Conservation (phyloP, 441 rosid genomes). For the Euphorbia celastroides region DNA sequence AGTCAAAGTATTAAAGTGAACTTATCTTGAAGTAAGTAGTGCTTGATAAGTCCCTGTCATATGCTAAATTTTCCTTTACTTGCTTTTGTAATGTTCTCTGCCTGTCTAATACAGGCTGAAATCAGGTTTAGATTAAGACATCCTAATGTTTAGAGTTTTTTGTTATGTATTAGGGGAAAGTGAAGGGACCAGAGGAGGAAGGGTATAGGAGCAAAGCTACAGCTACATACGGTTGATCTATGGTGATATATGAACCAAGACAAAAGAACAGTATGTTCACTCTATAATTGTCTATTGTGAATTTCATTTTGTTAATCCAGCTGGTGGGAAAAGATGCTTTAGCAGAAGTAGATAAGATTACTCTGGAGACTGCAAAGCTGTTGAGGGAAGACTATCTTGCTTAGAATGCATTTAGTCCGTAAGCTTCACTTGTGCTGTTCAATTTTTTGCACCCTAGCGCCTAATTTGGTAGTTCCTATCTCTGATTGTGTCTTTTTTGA, state of each 20-base stretch:
- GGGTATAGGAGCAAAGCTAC: too few species aligned
- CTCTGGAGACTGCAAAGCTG: conserved; percentile 93
- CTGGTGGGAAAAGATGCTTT: conserved; percentile 99
- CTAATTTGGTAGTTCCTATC: neutral
- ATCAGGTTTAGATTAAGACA: conserved; percentile 94
- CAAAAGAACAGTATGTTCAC: too few species aligned
- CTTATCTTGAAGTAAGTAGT: too few species aligned
- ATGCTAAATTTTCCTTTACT: too few species aligned
- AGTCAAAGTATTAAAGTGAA: too few species aligned
- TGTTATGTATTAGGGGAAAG: too few species aligned
- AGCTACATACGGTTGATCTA: too few species aligned
- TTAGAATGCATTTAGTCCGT: conserved; percentile 97
- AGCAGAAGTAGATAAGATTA: conserved; percentile 94
- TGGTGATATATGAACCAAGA: too few species aligned
- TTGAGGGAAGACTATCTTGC: conserved; percentile 99
- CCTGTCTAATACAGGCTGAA: conserved; percentile 57
- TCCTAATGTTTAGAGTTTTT: too few species aligned
- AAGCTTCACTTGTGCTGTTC: conserved; percentile 27
- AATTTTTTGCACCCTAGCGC: neutral
- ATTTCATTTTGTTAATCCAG: conserved; percentile 40
- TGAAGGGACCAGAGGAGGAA: too few species aligned
- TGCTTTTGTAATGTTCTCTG: conserved; percentile 10
- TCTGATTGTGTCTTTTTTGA: conserved; percentile 15
- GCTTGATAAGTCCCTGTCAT: too few species aligned
- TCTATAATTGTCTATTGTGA: too few species aligned